Conservation (phyloP, 352 stramenopile genomes). For the Globisporangium okanoganense region DNA sequence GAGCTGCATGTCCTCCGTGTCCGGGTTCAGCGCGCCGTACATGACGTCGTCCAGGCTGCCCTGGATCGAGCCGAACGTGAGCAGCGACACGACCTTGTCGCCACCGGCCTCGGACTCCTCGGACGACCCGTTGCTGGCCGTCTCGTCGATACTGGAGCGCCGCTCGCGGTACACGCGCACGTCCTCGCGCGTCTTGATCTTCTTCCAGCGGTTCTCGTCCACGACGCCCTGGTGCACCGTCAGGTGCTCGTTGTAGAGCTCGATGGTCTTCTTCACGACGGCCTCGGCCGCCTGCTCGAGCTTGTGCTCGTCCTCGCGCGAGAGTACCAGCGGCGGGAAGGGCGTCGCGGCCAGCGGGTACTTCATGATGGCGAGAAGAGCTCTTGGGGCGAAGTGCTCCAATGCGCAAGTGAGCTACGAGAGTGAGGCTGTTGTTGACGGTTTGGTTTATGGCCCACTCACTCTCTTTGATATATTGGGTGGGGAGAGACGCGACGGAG, state of each 20-base stretch:
- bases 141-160: not conserved
- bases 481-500: too few relatives aligned
- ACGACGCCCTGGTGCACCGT: slow-evolving; percentile 26
- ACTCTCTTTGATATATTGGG: too few relatives aligned
- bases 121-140: not conserved
- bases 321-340: slow-evolving; percentile 42
- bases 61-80: slow-evolving; percentile 25
- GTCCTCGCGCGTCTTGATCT: slow-evolving; percentile 34
- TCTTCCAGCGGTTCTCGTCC: slow-evolving; percentile 45
- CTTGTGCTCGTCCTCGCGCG: slow-evolving; percentile 31
- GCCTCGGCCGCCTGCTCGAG: slow-evolving; percentile 28
- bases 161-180: slow-evolving; percentile 18
- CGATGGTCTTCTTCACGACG: slow-evolving; percentile 40
- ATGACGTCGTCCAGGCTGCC: slow-evolving; percentile 53
- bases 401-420: not conserved
- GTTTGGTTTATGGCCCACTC: too few relatives aligned
- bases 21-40: slow-evolving; percentile 52
- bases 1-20: slow-evolving; percentile 43
- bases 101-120: not conserved
- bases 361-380: slow-evolving; percentile 15
- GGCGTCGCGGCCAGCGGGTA: slow-evolving; percentile 29
- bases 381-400: too few relatives aligned
- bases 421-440: too few relatives aligned
- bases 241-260: slow-evolving; percentile 43
- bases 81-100: slow-evolving; percentile 11